Percentiles rank a stretch among this genome's conserved stretches.
phyloP scores from a whole-genome alignment of 768 basidiomycete genomes.

The Tylopilus intermedius region DNA sequence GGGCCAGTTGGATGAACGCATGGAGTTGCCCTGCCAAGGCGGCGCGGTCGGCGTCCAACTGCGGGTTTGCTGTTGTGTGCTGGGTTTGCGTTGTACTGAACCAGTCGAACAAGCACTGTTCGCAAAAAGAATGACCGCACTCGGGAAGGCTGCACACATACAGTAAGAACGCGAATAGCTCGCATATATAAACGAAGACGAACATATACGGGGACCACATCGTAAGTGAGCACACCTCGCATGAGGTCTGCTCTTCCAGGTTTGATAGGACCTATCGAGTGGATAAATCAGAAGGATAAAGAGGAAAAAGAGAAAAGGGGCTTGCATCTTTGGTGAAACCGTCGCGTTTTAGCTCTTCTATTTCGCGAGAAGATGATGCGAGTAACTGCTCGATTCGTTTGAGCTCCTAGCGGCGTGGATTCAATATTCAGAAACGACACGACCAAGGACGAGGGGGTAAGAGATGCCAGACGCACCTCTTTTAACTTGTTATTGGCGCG shows the following conservation, averaged over 20 bases:
- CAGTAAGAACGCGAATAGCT: background rate
- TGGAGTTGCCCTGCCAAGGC: slow-evolving; percentile 16
- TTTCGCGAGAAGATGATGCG: slow-evolving; percentile 12
- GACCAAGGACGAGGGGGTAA: background rate
- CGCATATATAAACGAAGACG: slow-evolving; percentile 23
- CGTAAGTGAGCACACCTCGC: slow-evolving; percentile 58
- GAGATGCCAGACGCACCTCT: slow-evolving; percentile 32
- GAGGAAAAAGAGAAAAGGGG: background rate
- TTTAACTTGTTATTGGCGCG: slow-evolving; percentile 40
- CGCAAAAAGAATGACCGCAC: slow-evolving; percentile 71
- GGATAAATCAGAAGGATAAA: background rate
- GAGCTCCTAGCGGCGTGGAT: slow-evolving; percentile 16
- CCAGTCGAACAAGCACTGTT: slow-evolving; percentile 54
- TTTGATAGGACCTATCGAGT: slow-evolving; percentile 35
- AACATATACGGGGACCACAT: slow-evolving; percentile 70
- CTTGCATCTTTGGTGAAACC: slow-evolving; percentile 9
- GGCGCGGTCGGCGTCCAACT: slow-evolving; percentile 34
- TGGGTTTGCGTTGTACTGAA: slow-evolving; percentile 45
- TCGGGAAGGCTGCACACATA: slow-evolving; percentile 43
- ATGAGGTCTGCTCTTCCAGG: slow-evolving; percentile 52
- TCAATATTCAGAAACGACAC: background rate
- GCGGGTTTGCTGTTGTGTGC: slow-evolving; percentile 45
- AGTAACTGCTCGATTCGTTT: slow-evolving; percentile 6
- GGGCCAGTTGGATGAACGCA: slow-evolving; percentile 17
- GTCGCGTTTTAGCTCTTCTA: slow-evolving; percentile 21